Evolutionary conservation across 108 stramenopile species (phyloP).

Genomic region (Parmales sp.): DNA sequence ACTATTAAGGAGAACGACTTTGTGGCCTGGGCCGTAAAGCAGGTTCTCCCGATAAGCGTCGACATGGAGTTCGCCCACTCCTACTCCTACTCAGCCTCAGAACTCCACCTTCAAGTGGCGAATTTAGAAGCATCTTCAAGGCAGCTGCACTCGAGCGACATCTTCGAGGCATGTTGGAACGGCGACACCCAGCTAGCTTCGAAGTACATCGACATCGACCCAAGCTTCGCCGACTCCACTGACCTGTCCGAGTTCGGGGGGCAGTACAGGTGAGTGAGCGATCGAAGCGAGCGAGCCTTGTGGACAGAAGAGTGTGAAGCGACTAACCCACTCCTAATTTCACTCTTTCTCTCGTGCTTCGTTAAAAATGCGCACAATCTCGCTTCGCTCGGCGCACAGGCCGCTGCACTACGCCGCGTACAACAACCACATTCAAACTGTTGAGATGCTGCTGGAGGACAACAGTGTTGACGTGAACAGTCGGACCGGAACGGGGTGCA

Average conservation of each 20-base stretch:
- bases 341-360: too few species aligned
- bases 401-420: conserved; percentile 24
- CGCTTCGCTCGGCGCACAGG: conserved; percentile 1
- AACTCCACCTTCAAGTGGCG: neutral
- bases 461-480: neutral
- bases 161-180: conserved; percentile 12
- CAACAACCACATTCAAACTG: conserved; percentile 3
- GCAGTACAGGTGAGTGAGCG: neutral
- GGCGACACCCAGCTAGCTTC: conserved; percentile 4
- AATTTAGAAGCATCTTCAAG: neutral
- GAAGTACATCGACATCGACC: neutral
- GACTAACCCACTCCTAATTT: too few species aligned
- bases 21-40: neutral
- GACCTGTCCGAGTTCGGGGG: neutral
- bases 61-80: neutral
- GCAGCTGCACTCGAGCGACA: neutral
- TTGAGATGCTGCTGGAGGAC: neutral
- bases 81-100: neutral
- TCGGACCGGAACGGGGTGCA: conserved; percentile 12
- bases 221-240: neutral
- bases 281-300: neutral
- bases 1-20: neutral
- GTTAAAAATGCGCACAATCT: too few species aligned
- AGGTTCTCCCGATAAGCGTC: neutral
- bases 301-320: too few species aligned